Evolutionary conservation across 1,284 basidiomycete genomes (phyloP), one percentile per base, ranked within the genome.

Genomic region (Papiliotrema flavescens): DNA sequence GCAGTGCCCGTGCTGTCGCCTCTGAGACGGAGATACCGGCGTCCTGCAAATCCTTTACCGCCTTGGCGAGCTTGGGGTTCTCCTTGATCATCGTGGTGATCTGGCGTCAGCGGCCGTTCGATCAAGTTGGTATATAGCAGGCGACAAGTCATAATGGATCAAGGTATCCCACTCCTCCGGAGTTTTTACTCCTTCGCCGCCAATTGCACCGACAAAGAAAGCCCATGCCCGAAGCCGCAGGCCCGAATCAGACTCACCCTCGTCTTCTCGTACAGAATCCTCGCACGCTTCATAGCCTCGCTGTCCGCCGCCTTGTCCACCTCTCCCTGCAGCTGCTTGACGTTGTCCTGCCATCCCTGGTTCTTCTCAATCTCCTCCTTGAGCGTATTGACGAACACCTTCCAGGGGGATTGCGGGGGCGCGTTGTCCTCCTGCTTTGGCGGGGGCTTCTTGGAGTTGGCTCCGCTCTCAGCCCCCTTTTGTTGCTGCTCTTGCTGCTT

Each of bases 231-330:
- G 20, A 22, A 17, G 4, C 43, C 26, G 23, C 15, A 45, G 17
- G n/a, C n/a, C 26, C 43, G 26, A 45, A 11, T 19, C 3, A 6
- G 4, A 83, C 84, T 64, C 73, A 97, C 93, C 77, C 94, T 84
- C 13, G 92, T 90, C 58, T 89, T 85, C 79, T 98, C 95, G 77
- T 98, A 98, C 56, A 90, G 86, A 47, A 89, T 90, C 69, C 84
- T 82, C 14, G 92, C 91, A 65, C 82, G 83, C 80, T 90, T 91
- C 90, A 98, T 89, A n/a, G 94, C 88, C 73, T 95, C 92, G 53
- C 88, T 90, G 74, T 98, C 95, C 79, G 96, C 94, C 50, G 97
- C 79, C 78, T 97, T 97, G 79, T 91, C 90, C 37, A 96, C 95
- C 75, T 98, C 92, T 64, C 96, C 96, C 77, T 95, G 90, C 32